Conservation (phyloP, 768 basidiomycete species). For the Lactarius deliciosus region DNA sequence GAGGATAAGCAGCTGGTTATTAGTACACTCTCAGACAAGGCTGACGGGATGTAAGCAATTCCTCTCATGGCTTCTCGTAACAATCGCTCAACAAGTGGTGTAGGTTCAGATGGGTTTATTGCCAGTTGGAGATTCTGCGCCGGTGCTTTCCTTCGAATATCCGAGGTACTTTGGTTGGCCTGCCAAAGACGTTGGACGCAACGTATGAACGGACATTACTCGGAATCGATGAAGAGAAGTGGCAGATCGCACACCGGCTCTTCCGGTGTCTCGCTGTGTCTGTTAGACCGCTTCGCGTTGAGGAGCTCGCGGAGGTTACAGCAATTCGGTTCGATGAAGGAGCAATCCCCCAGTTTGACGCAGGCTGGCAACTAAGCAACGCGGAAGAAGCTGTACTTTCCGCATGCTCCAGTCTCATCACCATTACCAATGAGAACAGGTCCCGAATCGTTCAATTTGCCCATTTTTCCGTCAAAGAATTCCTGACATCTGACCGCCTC, state of each 20-base stretch:
- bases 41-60: conserved; percentile 1
- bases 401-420: background rate
- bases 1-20: conserved; percentile 1
- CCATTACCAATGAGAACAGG: background rate
- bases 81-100: no score
- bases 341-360: background rate
- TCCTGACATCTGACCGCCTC: conserved; percentile 8
- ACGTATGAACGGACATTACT: background rate
- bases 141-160: background rate
- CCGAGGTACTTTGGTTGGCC: background rate
- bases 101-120: conserved; percentile 11
- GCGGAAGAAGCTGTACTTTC: background rate
- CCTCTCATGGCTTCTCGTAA: no score
- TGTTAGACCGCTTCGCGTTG: background rate
- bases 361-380: background rate
- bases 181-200: background rate
- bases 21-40: background rate
- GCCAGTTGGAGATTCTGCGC: conserved; percentile 2
- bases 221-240: background rate
- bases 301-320: background rate
- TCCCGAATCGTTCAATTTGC: no score
- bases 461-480: background rate
- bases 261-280: background rate
- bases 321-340: background rate
- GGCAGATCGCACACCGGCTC: background rate